phyloP scores from a whole-genome alignment of 345 rosid species.

The Fremontodendron californicum region DNA sequence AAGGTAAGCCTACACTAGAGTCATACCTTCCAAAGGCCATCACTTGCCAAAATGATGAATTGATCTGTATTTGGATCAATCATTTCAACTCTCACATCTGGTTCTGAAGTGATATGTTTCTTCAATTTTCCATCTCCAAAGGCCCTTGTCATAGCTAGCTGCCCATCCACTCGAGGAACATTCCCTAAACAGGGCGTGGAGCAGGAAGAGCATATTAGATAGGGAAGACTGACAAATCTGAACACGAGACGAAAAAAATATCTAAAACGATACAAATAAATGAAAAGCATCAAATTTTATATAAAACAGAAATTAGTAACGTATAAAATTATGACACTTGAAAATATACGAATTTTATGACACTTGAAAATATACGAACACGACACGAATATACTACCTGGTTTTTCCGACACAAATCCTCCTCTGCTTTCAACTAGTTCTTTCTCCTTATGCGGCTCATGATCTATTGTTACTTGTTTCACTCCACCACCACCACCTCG shows the following conservation, averaged over 20 bases:
- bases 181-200: conserved; percentile 23
- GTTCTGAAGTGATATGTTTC: conserved; percentile 37
- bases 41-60: conserved; percentile 51
- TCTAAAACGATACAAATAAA: no score
- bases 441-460: conserved; percentile 32
- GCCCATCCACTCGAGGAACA: conserved; percentile 31
- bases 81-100: conserved; percentile 12
- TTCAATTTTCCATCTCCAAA: conserved; percentile 36
- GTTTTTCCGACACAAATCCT: conserved; percentile 24
- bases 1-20: no score
- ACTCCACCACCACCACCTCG: conserved; percentile 20
- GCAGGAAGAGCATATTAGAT: no score
- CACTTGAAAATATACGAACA: no score
- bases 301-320: no score
- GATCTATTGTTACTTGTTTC: conserved; percentile 28
- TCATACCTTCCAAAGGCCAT: conserved; percentile 52
- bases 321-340: no score
- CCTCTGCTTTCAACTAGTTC: conserved; percentile 19
- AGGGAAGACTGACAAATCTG: no score
- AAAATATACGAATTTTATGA: no score
- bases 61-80: conserved; percentile 11
- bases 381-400: no score
- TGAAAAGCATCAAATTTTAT: no score
- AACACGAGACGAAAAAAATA: no score
- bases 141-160: conserved; percentile 34